Percentiles rank a stretch among this genome's conserved stretches.
Evolutionary conservation across 495 filamentous ascomycete species (phyloP).

Genomic region (Trichoderma erinaceum): DNA sequence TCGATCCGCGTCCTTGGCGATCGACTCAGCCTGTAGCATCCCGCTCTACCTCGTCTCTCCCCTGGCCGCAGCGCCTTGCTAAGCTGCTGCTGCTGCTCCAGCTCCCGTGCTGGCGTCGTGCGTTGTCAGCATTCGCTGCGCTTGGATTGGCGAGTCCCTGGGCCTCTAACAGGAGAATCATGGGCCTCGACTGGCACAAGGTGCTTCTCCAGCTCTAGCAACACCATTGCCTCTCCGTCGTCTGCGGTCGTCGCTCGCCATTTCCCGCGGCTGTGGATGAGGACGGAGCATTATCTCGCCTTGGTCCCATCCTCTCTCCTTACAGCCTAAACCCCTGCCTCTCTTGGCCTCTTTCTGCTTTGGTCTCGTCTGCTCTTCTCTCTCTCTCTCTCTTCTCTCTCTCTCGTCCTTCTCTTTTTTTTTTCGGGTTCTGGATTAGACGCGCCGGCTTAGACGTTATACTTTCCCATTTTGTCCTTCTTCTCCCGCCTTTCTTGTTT

Average conservation of each 20-base stretch:
- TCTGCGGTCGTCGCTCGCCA: conserved; percentile 7
- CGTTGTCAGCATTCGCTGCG: conserved; percentile 11
- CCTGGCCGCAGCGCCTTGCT: neutral
- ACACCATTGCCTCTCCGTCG: conserved; percentile 1
- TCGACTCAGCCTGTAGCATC: neutral
- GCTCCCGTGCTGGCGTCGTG: conserved; percentile 5
- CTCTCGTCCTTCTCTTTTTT: neutral
- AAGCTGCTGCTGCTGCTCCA: neutral
- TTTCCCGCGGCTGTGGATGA: conserved; percentile 10
- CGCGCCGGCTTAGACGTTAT: conserved; percentile 14
- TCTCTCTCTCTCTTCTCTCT: conserved; percentile 3
- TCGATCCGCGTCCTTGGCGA: neutral
- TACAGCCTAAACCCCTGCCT: conserved; percentile 6
- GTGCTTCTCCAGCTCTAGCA: conserved; percentile 13
- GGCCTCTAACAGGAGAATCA: conserved; percentile 12
- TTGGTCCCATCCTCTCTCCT: conserved; percentile 7
- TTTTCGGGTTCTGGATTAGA: conserved; percentile 15
- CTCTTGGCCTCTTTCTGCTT: neutral
- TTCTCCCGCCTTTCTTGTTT: neutral
- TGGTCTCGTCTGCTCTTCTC: neutral
- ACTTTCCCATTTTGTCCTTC: neutral
- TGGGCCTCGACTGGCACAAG: conserved; percentile 13
- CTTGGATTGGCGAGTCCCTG: conserved; percentile 12
- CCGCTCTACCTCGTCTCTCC: neutral
- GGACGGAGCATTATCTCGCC: conserved; percentile 10